Conservation (phyloP, 1,284 basidiomycete genomes). For the Cryptococcus deneoformans region DNA sequence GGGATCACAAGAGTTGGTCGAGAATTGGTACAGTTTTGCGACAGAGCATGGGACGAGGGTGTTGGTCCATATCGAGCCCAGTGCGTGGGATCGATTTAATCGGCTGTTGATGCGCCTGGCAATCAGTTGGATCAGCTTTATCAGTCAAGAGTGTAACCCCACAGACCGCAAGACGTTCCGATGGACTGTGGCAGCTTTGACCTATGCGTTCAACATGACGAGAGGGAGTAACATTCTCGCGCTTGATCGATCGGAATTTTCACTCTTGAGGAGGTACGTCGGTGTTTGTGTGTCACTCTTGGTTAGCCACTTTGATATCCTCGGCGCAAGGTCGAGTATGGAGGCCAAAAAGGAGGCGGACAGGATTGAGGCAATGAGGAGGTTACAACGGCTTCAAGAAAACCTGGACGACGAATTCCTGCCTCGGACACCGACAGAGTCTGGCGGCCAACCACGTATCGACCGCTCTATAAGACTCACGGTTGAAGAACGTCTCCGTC, state of each 20-base stretch:
- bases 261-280: conserved; percentile 84
- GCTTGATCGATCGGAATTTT: conserved; percentile 83
- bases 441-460: conserved; percentile 20
- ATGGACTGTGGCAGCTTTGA: conserved; percentile 96
- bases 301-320: conserved; percentile 96
- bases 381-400: conserved; percentile 59
- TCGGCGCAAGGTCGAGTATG: conserved; percentile 82
- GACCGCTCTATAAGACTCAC: conserved; percentile 67
- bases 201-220: conserved; percentile 89
- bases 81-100: conserved; percentile 71
- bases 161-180: conserved; percentile 96
- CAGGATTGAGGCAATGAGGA: conserved; percentile 67
- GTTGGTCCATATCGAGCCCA: conserved; percentile 78
- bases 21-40: conserved; percentile 97
- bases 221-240: conserved; percentile 87
- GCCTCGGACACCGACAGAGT: conserved; percentile 31
- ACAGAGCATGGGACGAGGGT: conserved; percentile 84
- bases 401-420: conserved; percentile 51
- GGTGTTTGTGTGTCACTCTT: conserved; percentile 95
- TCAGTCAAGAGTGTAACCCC: conserved; percentile 96
- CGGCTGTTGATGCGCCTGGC: conserved; percentile 79
- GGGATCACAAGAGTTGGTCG: conserved; percentile 81
- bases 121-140: conserved; percentile 97
- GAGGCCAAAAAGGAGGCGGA: conserved; percentile 89
- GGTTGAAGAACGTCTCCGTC: conserved; percentile 65